Conservation (phyloP, 1,139 yeast species). For the Protomyces lactucae-debilis region DNA sequence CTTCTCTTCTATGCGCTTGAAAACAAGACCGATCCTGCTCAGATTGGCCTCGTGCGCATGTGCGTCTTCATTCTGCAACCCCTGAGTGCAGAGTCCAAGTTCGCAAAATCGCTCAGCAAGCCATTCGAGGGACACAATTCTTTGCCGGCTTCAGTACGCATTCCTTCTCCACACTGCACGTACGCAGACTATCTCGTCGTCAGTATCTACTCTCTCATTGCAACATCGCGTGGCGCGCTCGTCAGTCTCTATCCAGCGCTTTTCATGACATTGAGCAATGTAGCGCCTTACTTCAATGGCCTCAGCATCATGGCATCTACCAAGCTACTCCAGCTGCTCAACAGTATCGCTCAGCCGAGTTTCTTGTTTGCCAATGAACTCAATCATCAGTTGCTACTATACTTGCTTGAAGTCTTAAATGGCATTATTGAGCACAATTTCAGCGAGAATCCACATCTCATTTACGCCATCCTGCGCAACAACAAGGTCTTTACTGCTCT, state of each 20-base stretch:
- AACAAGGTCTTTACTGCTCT: constrained; percentile 35
- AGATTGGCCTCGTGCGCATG: constrained; percentile 53
- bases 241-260: constrained; percentile 36
- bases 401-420: constrained; percentile 35
- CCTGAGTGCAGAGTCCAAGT: constrained; percentile 50
- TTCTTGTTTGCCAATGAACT: constrained; percentile 47
- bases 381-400: constrained; percentile 53
- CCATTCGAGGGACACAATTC: constrained; percentile 37
- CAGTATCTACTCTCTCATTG: constrained; percentile 34
- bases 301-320: constrained; percentile 57
- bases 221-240: constrained; percentile 33
- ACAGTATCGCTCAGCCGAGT: constrained; percentile 44
- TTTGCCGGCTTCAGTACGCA: constrained; percentile 37
- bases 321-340: constrained; percentile 52
- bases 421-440: constrained; percentile 37
- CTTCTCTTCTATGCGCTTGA: constrained; percentile 56
- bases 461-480: constrained; percentile 38
- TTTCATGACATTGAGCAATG: constrained; percentile 38
- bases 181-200: constrained; percentile 40
- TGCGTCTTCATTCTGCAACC: constrained; percentile 58
- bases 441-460: constrained; percentile 36
- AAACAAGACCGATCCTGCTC: constrained; percentile 44
- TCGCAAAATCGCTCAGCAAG: constrained; percentile 36
- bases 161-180: constrained; percentile 37
- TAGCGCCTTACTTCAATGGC: constrained; percentile 38